Percentiles rank a stretch among this genome's conserved stretches.
Evolutionary conservation across 352 stramenopile species (phyloP).

Genomic region (Phytophthora ramorum): DNA sequence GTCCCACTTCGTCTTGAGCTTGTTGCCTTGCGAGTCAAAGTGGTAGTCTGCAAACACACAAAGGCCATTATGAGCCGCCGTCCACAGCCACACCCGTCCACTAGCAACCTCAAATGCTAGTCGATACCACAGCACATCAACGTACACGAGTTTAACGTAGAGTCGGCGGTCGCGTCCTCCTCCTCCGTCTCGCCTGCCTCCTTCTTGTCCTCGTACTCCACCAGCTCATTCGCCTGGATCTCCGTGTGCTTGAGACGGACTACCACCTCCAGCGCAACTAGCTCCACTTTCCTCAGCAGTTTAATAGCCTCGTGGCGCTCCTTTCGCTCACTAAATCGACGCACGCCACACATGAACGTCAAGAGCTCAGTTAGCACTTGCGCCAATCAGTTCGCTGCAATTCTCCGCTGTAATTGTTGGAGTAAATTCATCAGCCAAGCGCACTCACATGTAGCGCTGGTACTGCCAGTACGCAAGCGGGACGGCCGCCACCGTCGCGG

Average conservation of each 20-base stretch:
- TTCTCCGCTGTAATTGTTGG: not conserved
- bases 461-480: slow-evolving; percentile 54
- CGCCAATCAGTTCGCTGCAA: slow-evolving; percentile 1
- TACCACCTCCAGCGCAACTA: slow-evolving; percentile 70
- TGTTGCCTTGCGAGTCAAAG: slow-evolving; percentile 87
- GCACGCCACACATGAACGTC: slow-evolving; percentile 10
- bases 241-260: slow-evolving; percentile 73
- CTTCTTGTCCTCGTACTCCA: slow-evolving; percentile 52
- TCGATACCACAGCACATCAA: not conserved
- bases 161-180: slow-evolving; percentile 31
- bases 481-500: slow-evolving; percentile 33
- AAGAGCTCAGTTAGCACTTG: slow-evolving; percentile 14
- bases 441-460: slow-evolving; percentile 32
- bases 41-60: slow-evolving; percentile 68
- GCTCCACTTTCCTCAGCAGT: slow-evolving; percentile 75
- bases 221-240: slow-evolving; percentile 67
- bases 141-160: slow-evolving; percentile 76
- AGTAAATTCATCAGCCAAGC: not conserved
- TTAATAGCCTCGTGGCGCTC: slow-evolving; percentile 59
- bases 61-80: too few relatives aligned
- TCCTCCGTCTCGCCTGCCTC: slow-evolving; percentile 25
- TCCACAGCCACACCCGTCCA: not conserved
- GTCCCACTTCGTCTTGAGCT: slow-evolving; percentile 90
- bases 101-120: not conserved
- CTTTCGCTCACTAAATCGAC: slow-evolving; percentile 24